phyloP scores from a whole-genome alignment of 2,329 filamentous ascomycete species.

The Trichoderma sp. region DNA sequence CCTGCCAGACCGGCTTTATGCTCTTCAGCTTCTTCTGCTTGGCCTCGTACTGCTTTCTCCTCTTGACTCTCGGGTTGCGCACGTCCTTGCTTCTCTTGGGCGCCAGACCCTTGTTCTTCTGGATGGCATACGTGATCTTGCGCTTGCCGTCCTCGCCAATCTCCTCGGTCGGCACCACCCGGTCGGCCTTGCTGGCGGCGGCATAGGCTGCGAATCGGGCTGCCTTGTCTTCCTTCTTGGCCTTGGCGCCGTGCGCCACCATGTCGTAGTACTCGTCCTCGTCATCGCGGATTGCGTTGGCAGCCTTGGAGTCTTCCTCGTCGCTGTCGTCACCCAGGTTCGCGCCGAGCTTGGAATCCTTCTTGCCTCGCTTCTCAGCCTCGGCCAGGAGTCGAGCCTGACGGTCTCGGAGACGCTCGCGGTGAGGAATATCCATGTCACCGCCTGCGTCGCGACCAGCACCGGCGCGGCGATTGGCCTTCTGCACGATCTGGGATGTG shows the following conservation, averaged over 20 bases:
- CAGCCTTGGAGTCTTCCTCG: slow-evolving; percentile 63
- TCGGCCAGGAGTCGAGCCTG: slow-evolving; percentile 86
- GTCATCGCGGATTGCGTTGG: slow-evolving; percentile 56
- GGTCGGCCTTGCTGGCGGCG: slow-evolving; percentile 64
- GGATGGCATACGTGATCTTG: slow-evolving; percentile 88
- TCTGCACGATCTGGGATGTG: slow-evolving; percentile 95
- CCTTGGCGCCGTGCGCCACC: slow-evolving; percentile 68
- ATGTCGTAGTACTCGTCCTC: slow-evolving; percentile 88
- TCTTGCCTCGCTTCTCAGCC: slow-evolving; percentile 79
- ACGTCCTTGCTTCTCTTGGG: slow-evolving; percentile 92
- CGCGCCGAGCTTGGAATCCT: slow-evolving; percentile 62
- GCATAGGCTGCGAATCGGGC: slow-evolving; percentile 59
- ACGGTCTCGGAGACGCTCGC: slow-evolving; percentile 83
- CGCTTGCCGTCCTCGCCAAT: slow-evolving; percentile 84
- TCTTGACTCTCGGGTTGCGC: slow-evolving; percentile 95
- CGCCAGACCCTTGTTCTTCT: slow-evolving; percentile 96
- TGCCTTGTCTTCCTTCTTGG: slow-evolving; percentile 73
- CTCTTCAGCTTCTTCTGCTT: slow-evolving; percentile 96
- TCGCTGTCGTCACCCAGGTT: slow-evolving; percentile 70
- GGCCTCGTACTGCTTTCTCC: slow-evolving; percentile 92
- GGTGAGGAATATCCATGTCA: slow-evolving; percentile 81
- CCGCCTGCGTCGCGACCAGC: slow-evolving; percentile 75
- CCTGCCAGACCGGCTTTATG: slow-evolving; percentile 83
- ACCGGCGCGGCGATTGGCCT: slow-evolving; percentile 79
- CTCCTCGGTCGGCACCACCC: slow-evolving; percentile 65